These are phyloP conservation scores for Leccinellum luteum DNA, from an alignment of 768 basidiomycete species.

Conservation along the genomic window DNA sequence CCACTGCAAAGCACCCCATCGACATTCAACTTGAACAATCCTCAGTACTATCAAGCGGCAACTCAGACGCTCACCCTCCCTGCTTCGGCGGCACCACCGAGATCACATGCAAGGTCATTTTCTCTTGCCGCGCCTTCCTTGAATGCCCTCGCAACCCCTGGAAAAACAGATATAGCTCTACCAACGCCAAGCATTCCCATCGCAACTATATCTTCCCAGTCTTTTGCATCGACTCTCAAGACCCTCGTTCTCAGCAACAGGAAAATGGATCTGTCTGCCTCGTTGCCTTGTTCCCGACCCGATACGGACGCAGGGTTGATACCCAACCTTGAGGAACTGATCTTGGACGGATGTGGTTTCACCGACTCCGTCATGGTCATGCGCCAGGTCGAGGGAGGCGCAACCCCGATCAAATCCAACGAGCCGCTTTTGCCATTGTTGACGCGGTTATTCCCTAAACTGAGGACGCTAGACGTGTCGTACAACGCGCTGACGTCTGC, in stretches of 20 bases:
- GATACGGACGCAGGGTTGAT: slow-evolving; percentile 42
- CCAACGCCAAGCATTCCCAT: slow-evolving; percentile 71
- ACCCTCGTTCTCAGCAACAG: slow-evolving; percentile 61
- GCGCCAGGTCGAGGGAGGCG: slow-evolving; percentile 31
- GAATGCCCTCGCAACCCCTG: slow-evolving; percentile 7
- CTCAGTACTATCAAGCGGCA: slow-evolving; percentile 57
- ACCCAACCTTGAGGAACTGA: slow-evolving; percentile 70
- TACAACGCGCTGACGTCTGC: slow-evolving; percentile 64
- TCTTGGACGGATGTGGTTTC: slow-evolving; percentile 71
- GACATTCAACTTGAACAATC: slow-evolving; percentile 39
- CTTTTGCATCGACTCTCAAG: slow-evolving; percentile 55
- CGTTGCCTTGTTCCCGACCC: slow-evolving; percentile 42
- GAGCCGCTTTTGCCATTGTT: slow-evolving; percentile 61
- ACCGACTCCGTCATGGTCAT: slow-evolving; percentile 54
- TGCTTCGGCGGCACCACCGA: slow-evolving; percentile 50
- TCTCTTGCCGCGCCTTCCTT: slow-evolving; percentile 42
- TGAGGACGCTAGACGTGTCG: slow-evolving; percentile 70
- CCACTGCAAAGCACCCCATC: slow-evolving; percentile 22
- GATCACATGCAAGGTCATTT: slow-evolving; percentile 58
- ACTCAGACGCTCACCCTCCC: slow-evolving; percentile 66
- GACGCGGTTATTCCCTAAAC: slow-evolving; percentile 63
- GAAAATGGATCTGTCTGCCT: slow-evolving; percentile 63
- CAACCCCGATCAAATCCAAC: slow-evolving; percentile 41
- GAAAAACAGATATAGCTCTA: slow-evolving; percentile 46
- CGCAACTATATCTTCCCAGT: slow-evolving; percentile 57